Conservation (phyloP, 2,329 filamentous ascomycete species). For the Aurifilum marmelostoma region DNA sequence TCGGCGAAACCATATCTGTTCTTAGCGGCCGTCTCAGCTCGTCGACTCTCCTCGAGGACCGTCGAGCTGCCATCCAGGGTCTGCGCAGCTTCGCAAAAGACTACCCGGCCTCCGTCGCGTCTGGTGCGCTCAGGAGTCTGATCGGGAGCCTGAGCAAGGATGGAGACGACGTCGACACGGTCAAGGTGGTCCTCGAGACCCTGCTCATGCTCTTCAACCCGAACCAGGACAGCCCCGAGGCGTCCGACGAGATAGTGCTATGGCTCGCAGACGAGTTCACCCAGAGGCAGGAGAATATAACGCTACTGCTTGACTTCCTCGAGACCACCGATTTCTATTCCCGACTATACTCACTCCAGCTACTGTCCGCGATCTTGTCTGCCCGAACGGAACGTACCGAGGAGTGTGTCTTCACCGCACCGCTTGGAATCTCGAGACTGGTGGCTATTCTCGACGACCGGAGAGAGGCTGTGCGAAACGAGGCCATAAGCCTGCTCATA, state of each 20-base stretch:
- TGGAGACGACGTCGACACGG: conserved; percentile 92
- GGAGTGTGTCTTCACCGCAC: conserved; percentile 89
- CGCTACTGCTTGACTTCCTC: conserved; percentile 83
- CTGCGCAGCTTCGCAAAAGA: conserved; percentile 95
- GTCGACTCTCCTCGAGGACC: conserved; percentile 90
- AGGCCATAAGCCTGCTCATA: conserved; percentile 83
- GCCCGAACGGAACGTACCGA: conserved; percentile 90
- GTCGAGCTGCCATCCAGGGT: conserved; percentile 88
- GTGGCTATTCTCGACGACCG: conserved; percentile 83
- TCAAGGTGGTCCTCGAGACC: conserved; percentile 93
- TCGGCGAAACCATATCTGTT: conserved; percentile 89
- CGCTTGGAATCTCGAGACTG: conserved; percentile 83
- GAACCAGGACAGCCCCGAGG: conserved; percentile 77
- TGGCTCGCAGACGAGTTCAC: conserved; percentile 99
- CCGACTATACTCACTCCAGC: conserved; percentile 85
- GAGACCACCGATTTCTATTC: conserved; percentile 88
- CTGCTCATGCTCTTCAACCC: conserved; percentile 87
- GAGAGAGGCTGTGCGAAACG: conserved; percentile 85
- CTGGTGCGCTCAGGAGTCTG: conserved; percentile 84
- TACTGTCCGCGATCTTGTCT: conserved; percentile 82
- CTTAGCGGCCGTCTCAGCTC: conserved; percentile 85
- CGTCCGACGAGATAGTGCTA: conserved; percentile 91
- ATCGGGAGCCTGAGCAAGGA: conserved; percentile 86
- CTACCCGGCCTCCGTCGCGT: conserved; percentile 93
- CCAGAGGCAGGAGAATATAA: conserved; percentile 95